Evolutionary conservation across 805 yeast genomes (phyloP).

Genomic region (Hemisphaericaspora nanyangensis): DNA sequence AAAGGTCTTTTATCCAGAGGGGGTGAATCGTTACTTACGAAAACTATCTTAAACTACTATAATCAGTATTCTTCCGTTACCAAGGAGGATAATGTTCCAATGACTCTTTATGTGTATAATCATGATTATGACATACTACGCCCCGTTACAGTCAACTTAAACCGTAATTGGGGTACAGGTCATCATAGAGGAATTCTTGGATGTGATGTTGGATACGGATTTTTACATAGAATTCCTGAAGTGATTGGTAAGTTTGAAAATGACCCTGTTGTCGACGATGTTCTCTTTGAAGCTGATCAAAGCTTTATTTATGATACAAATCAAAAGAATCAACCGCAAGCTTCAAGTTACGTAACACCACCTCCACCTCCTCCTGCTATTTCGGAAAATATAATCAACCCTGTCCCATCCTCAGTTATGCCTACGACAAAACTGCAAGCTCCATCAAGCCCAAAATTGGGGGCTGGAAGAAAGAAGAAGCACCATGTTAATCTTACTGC

Average conservation of each 20-base stretch:
- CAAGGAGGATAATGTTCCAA: slow-evolving; percentile 34
- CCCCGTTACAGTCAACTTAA: slow-evolving; percentile 71
- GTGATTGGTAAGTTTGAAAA: slow-evolving; percentile 50
- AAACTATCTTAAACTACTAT: slow-evolving; percentile 57
- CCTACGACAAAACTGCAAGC: slow-evolving; percentile 13
- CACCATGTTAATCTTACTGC: slow-evolving; percentile 18
- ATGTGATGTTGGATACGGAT: slow-evolving; percentile 93
- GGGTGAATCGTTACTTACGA: slow-evolving; percentile 75
- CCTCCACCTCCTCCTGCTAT: not conserved
- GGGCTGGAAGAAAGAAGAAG: slow-evolving; percentile 26
- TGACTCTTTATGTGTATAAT: slow-evolving; percentile 65
- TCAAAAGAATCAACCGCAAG: slow-evolving; percentile 1
- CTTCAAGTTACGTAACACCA: slow-evolving; percentile 4
- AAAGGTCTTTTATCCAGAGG: slow-evolving; percentile 78
- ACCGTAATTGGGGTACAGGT: slow-evolving; percentile 63
- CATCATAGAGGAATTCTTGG: slow-evolving; percentile 77
- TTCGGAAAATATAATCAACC: slow-evolving; percentile 6
- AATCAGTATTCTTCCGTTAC: slow-evolving; percentile 39
- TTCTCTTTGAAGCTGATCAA: slow-evolving; percentile 27
- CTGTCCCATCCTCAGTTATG: slow-evolving; percentile 11
- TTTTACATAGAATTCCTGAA: slow-evolving; percentile 80
- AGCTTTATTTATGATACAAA: slow-evolving; percentile 13
- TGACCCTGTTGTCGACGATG: slow-evolving; percentile 27
- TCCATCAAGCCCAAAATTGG: slow-evolving; percentile 9
- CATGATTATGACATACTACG: slow-evolving; percentile 82